Evolutionary conservation across 192 early-diverging fungal genomes (phyloP).

Genomic region (Spizellomyces punctatus): DNA sequence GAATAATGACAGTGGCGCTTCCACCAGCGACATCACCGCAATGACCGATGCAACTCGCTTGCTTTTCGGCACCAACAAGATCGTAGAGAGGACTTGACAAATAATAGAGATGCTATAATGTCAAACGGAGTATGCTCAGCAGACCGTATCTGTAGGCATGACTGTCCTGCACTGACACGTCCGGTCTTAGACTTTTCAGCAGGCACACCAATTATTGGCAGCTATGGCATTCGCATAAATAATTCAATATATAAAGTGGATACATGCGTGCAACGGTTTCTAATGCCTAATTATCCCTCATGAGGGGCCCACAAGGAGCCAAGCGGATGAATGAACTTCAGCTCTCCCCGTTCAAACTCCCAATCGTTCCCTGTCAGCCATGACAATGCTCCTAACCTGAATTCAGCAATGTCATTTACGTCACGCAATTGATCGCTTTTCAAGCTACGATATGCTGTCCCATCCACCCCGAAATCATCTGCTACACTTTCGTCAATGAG

Average conservation of each 20-base stretch:
- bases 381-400: slow-evolving; percentile 55
- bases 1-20: neutral
- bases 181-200: no score
- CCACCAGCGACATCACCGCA: no score
- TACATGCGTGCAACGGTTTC: neutral
- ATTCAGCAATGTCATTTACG: slow-evolving; percentile 49
- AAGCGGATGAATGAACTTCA: slow-evolving; percentile 59
- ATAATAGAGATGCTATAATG: no score
- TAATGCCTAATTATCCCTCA: slow-evolving; percentile 12
- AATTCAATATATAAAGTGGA: no score
- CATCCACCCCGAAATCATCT: slow-evolving; percentile 55
- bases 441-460: slow-evolving; percentile 28
- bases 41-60: no score
- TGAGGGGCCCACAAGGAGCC: slow-evolving; percentile 55
- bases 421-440: slow-evolving; percentile 30
- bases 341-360: slow-evolving; percentile 50
- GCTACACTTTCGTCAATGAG: slow-evolving; percentile 39
- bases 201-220: no score
- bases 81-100: no score
- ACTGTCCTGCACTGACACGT: no score
- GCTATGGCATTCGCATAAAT: no score
- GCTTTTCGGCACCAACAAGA: no score
- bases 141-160: no score
- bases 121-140: no score
- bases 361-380: slow-evolving; percentile 56